phyloP scores from a whole-genome alignment of 1,284 basidiomycete species.

The Ganoderma lucidum region DNA sequence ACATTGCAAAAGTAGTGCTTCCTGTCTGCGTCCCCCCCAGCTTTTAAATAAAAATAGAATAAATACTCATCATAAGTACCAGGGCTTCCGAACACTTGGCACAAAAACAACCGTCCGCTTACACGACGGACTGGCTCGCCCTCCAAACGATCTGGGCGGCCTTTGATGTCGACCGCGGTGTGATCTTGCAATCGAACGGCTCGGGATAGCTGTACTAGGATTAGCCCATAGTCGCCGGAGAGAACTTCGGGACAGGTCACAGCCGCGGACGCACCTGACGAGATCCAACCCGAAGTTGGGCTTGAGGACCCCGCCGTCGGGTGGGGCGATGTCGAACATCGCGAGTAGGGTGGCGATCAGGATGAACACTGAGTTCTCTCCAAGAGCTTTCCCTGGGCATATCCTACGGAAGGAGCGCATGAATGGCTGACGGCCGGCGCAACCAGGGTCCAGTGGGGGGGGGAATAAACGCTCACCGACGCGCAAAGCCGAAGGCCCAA shows the following conservation, averaged over 20 bases:
- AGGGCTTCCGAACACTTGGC: too few relatives aligned
- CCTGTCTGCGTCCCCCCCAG: too few relatives aligned
- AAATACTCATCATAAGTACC: too few relatives aligned
- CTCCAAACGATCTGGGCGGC: conserved; percentile 15
- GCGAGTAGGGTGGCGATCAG: conserved; percentile 34
- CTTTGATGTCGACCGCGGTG: conserved; percentile 24
- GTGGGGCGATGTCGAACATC: conserved; percentile 34
- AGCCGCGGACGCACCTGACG: conserved; percentile 27
- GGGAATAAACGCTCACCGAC: conserved; percentile 17
- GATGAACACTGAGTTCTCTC: conserved; percentile 37
- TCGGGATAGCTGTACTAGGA: conserved; percentile 21
- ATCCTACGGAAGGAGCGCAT: conserved; percentile 23
- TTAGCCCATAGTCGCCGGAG: too few relatives aligned
- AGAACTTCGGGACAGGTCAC: neutral
- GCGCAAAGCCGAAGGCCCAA: conserved; percentile 34
- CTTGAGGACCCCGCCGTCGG: conserved; percentile 18
- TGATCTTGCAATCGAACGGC: conserved; percentile 33
- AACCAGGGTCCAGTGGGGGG: too few relatives aligned
- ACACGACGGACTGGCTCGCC: neutral
- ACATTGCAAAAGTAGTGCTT: too few relatives aligned
- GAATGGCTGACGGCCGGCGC: neutral
- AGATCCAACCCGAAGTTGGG: conserved; percentile 24
- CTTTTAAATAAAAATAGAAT: too few relatives aligned
- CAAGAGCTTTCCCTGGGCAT: conserved; percentile 38
- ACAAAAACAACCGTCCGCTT: neutral